A percentile compares a stretch with the other conserved stretches of the same genome.
Conservation (phyloP, 129 eudicot genomes). For the Logfia minima region DNA sequence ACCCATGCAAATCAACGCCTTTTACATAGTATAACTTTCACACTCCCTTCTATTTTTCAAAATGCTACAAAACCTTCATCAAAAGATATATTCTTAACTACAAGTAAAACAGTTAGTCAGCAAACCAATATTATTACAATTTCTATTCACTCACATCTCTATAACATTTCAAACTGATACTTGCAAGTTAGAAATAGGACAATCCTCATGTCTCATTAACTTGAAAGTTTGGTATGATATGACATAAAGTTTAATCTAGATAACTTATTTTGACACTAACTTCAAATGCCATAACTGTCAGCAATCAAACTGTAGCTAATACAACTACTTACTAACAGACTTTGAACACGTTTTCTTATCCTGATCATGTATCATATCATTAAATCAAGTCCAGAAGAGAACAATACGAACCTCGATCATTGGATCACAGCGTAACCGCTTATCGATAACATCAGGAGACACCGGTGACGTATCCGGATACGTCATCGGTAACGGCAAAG, state of each 20-base stretch:
- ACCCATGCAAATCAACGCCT: background rate
- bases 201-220: no score
- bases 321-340: background rate
- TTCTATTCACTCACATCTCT: background rate
- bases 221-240: background rate
- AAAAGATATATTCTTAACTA: background rate
- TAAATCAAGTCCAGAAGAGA: background rate
- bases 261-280: background rate
- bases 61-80: background rate
- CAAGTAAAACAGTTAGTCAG: background rate
- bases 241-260: background rate
- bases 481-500: slow-evolving; percentile 91
- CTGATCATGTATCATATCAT: background rate
- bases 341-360: background rate
- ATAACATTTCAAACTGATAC: no score
- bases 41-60: background rate
- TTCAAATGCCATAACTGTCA: background rate
- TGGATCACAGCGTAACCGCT: slow-evolving; percentile 79
- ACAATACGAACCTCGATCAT: slow-evolving; percentile 45
- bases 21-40: background rate
- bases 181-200: no score
- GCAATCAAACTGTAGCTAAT: background rate
- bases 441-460: slow-evolving; percentile 61
- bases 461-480: slow-evolving; percentile 75
- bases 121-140: background rate